A percentile compares a stretch with the other conserved stretches of the same genome.
These are phyloP conservation scores for Helicosporidium sp. DNA, from an alignment of 139 green algal genomes.

Conservation along the genomic window DNA sequence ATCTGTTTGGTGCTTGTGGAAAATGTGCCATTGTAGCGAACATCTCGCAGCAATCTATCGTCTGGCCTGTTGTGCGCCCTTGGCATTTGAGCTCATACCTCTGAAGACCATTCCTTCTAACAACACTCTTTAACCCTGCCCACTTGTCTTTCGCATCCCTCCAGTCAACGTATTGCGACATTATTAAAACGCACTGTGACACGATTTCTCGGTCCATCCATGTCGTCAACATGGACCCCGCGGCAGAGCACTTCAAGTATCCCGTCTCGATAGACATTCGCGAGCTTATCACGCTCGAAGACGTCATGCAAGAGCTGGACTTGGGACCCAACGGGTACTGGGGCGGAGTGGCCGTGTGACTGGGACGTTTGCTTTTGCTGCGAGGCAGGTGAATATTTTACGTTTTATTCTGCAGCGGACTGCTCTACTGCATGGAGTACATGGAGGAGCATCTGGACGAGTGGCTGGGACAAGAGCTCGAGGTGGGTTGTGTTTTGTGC, in stretches of 20 bases:
- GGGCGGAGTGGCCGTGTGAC: no score
- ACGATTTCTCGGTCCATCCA: slow-evolving; percentile 56
- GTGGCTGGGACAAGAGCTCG: slow-evolving; percentile 75
- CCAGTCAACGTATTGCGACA: slow-evolving; percentile 89
- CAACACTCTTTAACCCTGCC: no score
- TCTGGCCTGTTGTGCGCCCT: no score
- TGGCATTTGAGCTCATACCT: no score
- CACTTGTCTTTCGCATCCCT: no score
- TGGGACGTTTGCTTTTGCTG: no score
- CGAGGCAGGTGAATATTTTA: background rate
- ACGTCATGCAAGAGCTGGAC: slow-evolving; percentile 86
- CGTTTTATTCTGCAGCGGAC: slow-evolving; percentile 35
- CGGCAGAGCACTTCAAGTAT: slow-evolving; percentile 84
- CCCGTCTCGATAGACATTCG: slow-evolving; percentile 68
- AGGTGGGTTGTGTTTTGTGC: slow-evolving; percentile 18
- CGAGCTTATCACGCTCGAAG: slow-evolving; percentile 74
- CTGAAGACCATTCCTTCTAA: no score
- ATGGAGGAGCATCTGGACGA: slow-evolving; percentile 83
- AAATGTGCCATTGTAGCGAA: no score
- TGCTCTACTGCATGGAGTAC: slow-evolving; percentile 98
- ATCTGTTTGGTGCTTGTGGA: no score
- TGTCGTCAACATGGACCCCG: slow-evolving; percentile 92
- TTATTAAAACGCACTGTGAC: slow-evolving; percentile 76
- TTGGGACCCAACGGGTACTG: slow-evolving; percentile 83
- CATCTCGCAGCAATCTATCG: no score